Conservation (phyloP, 371 early-diverging fungal species). For the Mucor sp. region DNA sequence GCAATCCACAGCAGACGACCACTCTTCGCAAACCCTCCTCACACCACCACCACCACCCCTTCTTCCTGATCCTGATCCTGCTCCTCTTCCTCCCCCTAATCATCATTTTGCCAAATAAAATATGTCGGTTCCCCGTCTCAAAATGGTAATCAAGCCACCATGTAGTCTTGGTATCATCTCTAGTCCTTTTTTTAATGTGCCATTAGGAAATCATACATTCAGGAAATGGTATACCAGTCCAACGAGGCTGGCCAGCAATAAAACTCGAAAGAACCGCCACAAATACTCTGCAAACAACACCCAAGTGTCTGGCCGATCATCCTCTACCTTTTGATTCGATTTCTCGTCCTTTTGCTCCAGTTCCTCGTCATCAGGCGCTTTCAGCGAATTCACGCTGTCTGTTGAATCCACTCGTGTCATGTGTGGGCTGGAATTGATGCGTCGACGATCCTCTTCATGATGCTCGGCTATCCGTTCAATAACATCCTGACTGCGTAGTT, state of each 20-base stretch:
- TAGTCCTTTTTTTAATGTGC: slow-evolving; percentile 8
- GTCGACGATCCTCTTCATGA: slow-evolving; percentile 26
- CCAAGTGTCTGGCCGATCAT: slow-evolving; percentile 2
- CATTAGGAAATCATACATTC: background rate
- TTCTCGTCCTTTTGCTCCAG: background rate
- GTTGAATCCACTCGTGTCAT: slow-evolving; percentile 9
- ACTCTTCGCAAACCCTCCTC: background rate
- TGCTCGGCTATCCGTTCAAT: slow-evolving; percentile 46
- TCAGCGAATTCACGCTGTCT: slow-evolving; percentile 5
- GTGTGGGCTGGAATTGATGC: background rate
- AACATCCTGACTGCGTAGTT: slow-evolving; percentile 45
- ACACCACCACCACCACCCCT: background rate
- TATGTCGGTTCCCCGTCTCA: background rate
- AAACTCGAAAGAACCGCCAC: slow-evolving; percentile 43
- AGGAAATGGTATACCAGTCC: slow-evolving; percentile 40
- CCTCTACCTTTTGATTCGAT: background rate
- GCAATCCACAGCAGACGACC: background rate
- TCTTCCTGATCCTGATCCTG: background rate
- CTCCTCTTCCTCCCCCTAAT: background rate
- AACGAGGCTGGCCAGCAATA: slow-evolving; percentile 42
- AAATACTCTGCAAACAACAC: slow-evolving; percentile 39
- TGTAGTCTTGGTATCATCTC: background rate
- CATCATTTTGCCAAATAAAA: background rate
- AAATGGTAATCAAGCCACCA: slow-evolving; percentile 17
- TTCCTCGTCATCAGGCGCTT: slow-evolving; percentile 11